Evolutionary conservation across 805 yeast species (phyloP), one percentile per base, ranked within the genome.

Genomic region (Saturnispora galanensis): DNA sequence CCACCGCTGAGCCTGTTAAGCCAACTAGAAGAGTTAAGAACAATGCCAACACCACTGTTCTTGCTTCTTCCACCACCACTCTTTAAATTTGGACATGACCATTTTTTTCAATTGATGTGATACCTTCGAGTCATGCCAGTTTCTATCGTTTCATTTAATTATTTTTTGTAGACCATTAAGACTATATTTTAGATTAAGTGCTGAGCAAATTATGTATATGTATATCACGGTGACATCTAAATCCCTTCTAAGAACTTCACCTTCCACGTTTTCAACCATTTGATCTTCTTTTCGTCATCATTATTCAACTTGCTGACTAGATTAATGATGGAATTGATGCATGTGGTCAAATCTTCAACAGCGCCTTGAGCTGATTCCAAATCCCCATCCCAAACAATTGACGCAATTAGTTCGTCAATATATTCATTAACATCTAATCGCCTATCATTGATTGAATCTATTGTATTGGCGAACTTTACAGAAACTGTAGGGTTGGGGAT

Each of bases 351-450:
- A 17, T 46, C 33, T 5, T 36, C 33, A 8, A 49, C 38, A 1
- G 48, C 52, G 8, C 39, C 34, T 9, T 48, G 30, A 26, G 65
- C 72, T 31, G 60, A 69, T 35, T 62, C 68, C 7, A 74, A 57
- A 13, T 62, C 67, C 32, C 59, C 55, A 39, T 73, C 74, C 44
- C 59, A 57, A 65, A 80, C 75, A 30, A 77, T 59, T 32, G 73
- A 74, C 3, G 79, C 76, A 35, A 81, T 71, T 30, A 82, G 62
- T 45, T 74, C 77, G 56, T 84, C 94, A 10, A 78, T 62, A 29
- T 60, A 53, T 28, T 63, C 70, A 17, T 71, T 74, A 9, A 81
- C 52, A 1, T 55, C 48, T 7, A 58, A 58, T 48, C 78, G 76
- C 21, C 66, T 56, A 4, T 50, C 49, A 54, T 74, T 62, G 16